Evolutionary conservation across 306 rosid species (phyloP).

Genomic region (Betula pendula): DNA sequence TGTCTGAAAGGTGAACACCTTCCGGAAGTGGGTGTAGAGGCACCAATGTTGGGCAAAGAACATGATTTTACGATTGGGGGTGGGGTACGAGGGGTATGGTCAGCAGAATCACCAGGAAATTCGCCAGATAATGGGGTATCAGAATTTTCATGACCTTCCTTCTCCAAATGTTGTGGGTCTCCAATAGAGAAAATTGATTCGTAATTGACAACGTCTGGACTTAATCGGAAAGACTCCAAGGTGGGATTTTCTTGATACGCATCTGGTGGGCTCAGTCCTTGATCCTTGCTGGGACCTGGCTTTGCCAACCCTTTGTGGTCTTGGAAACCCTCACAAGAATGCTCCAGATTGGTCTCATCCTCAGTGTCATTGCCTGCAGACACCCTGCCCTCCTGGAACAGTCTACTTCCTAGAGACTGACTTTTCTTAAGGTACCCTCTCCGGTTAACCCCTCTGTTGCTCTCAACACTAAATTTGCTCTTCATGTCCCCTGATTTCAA

Average conservation of each 20-base stretch:
- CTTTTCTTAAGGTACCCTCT: constrained; percentile 49
- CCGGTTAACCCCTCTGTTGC: constrained; percentile 28
- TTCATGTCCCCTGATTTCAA: constrained; percentile 46
- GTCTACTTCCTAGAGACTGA: constrained; percentile 62
- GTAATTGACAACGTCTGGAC: constrained; percentile 34
- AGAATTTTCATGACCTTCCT: constrained; percentile 48
- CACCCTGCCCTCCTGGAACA: constrained; percentile 41
- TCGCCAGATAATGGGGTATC: constrained; percentile 49
- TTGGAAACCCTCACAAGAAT: constrained; percentile 38
- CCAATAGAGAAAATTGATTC: constrained; percentile 54
- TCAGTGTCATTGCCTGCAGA: constrained; percentile 34
- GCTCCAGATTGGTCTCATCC: constrained; percentile 43
- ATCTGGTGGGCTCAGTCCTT: constrained; percentile 36
- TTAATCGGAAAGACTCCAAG: constrained; percentile 31
- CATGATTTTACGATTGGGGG: constrained; percentile 48
- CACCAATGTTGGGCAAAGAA: constrained; percentile 58
- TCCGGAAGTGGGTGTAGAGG: constrained; percentile 35
- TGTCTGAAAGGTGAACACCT: constrained; percentile 25
- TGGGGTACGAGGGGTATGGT: constrained; percentile 27
- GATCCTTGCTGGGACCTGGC: constrained; percentile 34
- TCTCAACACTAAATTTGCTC: constrained; percentile 32
- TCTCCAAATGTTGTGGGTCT: constrained; percentile 48
- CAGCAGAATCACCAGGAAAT: constrained; percentile 39
- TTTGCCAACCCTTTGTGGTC: constrained; percentile 29
- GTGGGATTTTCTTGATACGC: constrained; percentile 25